Conservation (phyloP, 805 yeast genomes). For the Zygosaccharomyces bailii region DNA sequence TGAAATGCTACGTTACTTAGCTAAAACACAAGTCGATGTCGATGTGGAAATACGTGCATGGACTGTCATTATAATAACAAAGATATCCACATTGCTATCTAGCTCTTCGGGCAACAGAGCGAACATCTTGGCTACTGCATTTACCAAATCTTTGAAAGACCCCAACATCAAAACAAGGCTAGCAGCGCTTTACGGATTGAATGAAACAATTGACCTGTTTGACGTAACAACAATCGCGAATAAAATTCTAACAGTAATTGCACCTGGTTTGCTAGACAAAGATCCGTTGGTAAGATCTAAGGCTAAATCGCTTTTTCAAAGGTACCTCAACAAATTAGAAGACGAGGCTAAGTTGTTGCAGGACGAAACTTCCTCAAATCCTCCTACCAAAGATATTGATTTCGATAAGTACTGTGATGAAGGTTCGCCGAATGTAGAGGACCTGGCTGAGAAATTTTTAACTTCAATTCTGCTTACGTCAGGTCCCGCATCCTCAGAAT, state of each 20-base stretch:
- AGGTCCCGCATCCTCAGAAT: constrained; percentile 1
- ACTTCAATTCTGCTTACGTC: constrained; percentile 20
- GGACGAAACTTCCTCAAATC: constrained; percentile 8
- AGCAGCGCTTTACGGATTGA: constrained; percentile 74
- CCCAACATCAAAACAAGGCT: constrained; percentile 69
- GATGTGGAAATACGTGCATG: constrained; percentile 31
- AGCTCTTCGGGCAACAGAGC: constrained; percentile 42
- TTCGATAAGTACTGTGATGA: constrained; percentile 21
- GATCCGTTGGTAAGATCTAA: constrained; percentile 65
- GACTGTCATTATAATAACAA: constrained; percentile 31
- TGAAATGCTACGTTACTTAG: constrained; percentile 74
- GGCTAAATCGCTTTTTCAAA: constrained; percentile 65
- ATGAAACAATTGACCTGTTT: constrained; percentile 59
- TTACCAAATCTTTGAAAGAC: constrained; percentile 78
- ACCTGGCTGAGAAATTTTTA: constrained; percentile 24
- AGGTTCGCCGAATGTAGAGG: constrained; percentile 13
- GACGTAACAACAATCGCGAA: constrained; percentile 73
- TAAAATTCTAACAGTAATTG: constrained; percentile 77
- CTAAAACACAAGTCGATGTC: constrained; percentile 44
- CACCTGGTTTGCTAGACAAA: constrained; percentile 77
- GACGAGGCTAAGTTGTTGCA: constrained; percentile 39
- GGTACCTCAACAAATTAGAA: constrained; percentile 54
- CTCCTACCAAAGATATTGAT: constrained; percentile 19
- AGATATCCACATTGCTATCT: constrained; percentile 30
- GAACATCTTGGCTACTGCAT: constrained; percentile 81